Evolutionary conservation across 495 filamentous ascomycete species (phyloP).

Genomic region (Penicillium pulvis): DNA sequence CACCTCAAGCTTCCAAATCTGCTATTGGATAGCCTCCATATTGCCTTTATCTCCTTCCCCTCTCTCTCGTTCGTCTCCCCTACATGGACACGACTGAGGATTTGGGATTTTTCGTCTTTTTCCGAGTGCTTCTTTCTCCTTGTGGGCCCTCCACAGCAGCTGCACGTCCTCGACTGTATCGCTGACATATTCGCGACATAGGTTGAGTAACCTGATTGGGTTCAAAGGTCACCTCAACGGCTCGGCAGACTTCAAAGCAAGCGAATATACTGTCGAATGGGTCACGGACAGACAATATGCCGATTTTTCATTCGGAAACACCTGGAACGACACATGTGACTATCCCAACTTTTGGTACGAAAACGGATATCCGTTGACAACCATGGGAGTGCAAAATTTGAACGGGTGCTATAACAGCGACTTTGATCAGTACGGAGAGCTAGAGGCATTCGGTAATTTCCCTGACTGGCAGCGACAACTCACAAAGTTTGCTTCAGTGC

Average conservation of each 20-base stretch:
- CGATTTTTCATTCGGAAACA: conserved; percentile 65
- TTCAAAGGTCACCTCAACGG: conserved; percentile 67
- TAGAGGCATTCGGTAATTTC: conserved; percentile 67
- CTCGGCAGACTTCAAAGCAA: conserved; percentile 58
- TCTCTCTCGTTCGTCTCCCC: too few relatives aligned
- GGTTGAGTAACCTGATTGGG: conserved; percentile 68
- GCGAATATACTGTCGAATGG: conserved; percentile 61
- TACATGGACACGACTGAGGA: too few relatives aligned
- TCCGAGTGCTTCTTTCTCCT: too few relatives aligned
- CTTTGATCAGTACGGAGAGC: conserved; percentile 71
- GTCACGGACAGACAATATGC: conserved; percentile 59
- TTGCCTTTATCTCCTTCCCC: too few relatives aligned
- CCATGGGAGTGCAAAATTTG: conserved; percentile 42
- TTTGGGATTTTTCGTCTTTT: background rate
- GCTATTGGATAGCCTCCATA: too few relatives aligned
- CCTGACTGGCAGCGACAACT: conserved; percentile 70
- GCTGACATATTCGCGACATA: conserved; percentile 13
- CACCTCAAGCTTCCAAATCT: too few relatives aligned
- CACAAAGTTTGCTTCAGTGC: conserved; percentile 74
- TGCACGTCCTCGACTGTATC: too few relatives aligned
- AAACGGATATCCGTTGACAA: conserved; percentile 56
- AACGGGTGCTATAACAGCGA: conserved; percentile 69
- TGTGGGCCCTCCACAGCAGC: too few relatives aligned
- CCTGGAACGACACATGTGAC: conserved; percentile 58
- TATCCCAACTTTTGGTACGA: conserved; percentile 72